Conservation (phyloP, 495 filamentous ascomycete genomes). For the Apodospora peruviana region DNA sequence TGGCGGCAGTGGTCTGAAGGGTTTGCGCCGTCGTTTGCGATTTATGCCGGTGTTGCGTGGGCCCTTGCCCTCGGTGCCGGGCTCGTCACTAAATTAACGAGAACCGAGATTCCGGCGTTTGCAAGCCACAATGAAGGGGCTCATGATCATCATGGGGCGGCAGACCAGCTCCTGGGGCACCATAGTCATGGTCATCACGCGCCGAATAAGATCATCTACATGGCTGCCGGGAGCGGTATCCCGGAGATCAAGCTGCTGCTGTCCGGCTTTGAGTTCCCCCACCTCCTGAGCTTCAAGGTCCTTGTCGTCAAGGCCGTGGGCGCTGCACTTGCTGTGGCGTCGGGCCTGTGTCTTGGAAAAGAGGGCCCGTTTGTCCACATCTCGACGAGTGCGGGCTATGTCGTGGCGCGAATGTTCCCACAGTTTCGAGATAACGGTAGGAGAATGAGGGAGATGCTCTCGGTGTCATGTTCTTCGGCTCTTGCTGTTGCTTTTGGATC, state of each 20-base stretch:
- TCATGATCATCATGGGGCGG: conserved; percentile 5
- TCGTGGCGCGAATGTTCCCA: conserved; percentile 45
- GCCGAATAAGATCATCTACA: conserved; percentile 48
- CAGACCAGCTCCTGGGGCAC: background rate
- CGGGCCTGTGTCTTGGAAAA: conserved; percentile 55
- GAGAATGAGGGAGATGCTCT: conserved; percentile 50
- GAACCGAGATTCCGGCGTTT: conserved; percentile 40
- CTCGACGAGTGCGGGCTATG: conserved; percentile 49
- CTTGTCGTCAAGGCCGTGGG: conserved; percentile 53
- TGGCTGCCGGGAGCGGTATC: conserved; percentile 52
- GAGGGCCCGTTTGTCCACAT: conserved; percentile 59
- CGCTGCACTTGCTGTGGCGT: conserved; percentile 49
- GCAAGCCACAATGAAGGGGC: conserved; percentile 13
- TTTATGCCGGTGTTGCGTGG: conserved; percentile 47
- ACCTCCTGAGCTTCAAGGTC: conserved; percentile 50
- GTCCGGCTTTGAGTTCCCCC: conserved; percentile 54
- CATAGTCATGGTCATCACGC: background rate
- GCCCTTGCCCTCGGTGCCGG: conserved; percentile 45
- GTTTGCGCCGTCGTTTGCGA: conserved; percentile 35
- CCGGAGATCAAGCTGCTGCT: conserved; percentile 58
- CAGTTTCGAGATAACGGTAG: conserved; percentile 49
- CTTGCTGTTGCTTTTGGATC: conserved; percentile 55
- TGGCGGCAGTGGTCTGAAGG: conserved; percentile 41
- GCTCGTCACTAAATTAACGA: conserved; percentile 47
- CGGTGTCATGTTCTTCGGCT: conserved; percentile 49